Conservation (phyloP, 2,329 filamentous ascomycete species). For the Verticillium dahliae region DNA sequence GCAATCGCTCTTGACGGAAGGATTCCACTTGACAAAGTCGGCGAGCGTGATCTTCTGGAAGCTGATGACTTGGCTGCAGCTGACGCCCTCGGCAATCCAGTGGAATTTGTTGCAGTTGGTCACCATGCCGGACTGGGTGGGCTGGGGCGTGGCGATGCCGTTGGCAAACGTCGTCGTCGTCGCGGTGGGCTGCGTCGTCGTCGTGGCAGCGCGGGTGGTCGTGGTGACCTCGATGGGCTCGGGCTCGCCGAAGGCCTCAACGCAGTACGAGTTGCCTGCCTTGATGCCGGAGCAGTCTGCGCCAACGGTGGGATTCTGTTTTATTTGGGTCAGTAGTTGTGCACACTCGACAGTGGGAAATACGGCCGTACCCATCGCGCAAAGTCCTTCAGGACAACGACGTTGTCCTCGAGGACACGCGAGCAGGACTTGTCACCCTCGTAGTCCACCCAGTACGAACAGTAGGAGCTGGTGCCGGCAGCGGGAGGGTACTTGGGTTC, state of each 20-base stretch:
- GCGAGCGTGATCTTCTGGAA: conserved; percentile 1
- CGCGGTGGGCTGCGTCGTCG: neutral
- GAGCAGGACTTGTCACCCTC: neutral
- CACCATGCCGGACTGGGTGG: conserved; percentile 6
- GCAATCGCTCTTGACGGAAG: conserved; percentile 5
- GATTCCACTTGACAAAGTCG: conserved; percentile 17
- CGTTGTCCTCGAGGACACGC: neutral
- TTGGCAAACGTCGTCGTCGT: conserved; percentile 6
- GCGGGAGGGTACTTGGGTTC: neutral
- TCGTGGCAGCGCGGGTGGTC: neutral
- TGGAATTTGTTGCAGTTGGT: conserved; percentile 10
- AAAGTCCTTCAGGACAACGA: neutral
- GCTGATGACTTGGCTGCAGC: conserved; percentile 6
- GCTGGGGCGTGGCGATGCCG: conserved; percentile 9
- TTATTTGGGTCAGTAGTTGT: neutral
- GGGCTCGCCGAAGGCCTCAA: conserved; percentile 5
- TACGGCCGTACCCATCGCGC: conserved; percentile 2
- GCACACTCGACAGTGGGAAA: no score
- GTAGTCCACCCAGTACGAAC: conserved; percentile 3
- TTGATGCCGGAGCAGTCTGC: neutral
- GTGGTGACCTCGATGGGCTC: conserved; percentile 9
- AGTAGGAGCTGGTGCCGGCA: neutral
- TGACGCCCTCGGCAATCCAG: conserved; percentile 1
- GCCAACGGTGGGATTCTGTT: conserved; percentile 4
- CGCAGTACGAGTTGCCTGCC: conserved; percentile 1